Evolutionary conservation across 2,329 filamentous ascomycete species (phyloP).

Genomic region (Penicillium olsonii): DNA sequence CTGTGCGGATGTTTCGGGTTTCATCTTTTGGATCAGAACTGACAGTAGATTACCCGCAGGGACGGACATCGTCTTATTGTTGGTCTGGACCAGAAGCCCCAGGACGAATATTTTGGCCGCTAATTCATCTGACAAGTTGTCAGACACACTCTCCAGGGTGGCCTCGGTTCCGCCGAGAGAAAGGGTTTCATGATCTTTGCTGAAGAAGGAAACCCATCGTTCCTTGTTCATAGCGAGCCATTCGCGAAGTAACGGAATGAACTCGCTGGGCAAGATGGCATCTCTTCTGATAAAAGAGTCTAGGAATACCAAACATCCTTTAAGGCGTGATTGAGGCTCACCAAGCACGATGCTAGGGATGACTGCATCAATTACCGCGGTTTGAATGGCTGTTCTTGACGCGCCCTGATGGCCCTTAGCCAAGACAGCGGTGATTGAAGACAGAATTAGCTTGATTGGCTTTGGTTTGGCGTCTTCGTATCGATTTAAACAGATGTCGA

Average conservation of each 20-base stretch:
- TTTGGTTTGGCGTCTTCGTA: constrained; percentile 48
- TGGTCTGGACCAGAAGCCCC: constrained; percentile 34
- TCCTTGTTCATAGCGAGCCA: constrained; percentile 38
- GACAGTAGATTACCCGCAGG: constrained; percentile 31
- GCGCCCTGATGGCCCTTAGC: constrained; percentile 29
- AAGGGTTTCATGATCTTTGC: constrained; percentile 35
- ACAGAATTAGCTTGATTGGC: constrained; percentile 47
- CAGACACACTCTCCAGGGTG: constrained; percentile 5
- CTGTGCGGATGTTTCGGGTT: constrained; percentile 11
- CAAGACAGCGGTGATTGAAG: constrained; percentile 40
- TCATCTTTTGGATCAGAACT: constrained; percentile 33
- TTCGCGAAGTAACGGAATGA: constrained; percentile 30
- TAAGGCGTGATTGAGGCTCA: constrained; percentile 42
- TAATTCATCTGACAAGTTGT: constrained; percentile 17
- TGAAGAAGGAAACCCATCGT: constrained; percentile 35
- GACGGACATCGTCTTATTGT: constrained; percentile 31
- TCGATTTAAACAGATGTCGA: constrained; percentile 41
- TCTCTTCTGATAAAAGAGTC: constrained; percentile 42
- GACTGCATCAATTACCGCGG: constrained; percentile 27
- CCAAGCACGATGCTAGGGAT: constrained; percentile 41
- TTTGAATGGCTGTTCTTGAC: constrained; percentile 21
- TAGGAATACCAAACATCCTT: constrained; percentile 38
- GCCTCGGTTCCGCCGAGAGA: constrained; percentile 26
- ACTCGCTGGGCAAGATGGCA: constrained; percentile 32
- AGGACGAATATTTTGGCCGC: constrained; percentile 35